phyloP scores from a whole-genome alignment of 2,329 filamentous ascomycete species.

The Aschersonia sp. region DNA sequence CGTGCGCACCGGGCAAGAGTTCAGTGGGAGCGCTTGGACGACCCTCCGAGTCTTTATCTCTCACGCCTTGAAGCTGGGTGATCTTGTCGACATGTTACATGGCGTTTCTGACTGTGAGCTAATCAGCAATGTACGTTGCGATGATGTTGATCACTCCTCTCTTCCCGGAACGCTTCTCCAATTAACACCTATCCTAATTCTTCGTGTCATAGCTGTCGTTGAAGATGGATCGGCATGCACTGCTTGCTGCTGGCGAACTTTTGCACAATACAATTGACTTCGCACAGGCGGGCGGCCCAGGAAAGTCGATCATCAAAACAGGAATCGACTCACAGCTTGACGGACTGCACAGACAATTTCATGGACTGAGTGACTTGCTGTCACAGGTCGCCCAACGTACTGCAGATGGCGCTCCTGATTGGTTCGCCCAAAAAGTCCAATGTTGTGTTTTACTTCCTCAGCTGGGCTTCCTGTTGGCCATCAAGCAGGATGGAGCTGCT shows the following conservation, averaged over 20 bases:
- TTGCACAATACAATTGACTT: slow-evolving; percentile 72
- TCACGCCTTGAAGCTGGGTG: slow-evolving; percentile 54
- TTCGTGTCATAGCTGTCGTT: slow-evolving; percentile 19
- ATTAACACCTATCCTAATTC: too few relatives aligned
- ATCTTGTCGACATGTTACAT: slow-evolving; percentile 28
- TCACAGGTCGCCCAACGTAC: slow-evolving; percentile 53
- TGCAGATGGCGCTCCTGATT: slow-evolving; percentile 44
- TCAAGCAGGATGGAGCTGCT: slow-evolving; percentile 37
- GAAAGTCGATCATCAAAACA: slow-evolving; percentile 56
- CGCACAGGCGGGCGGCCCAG: slow-evolving; percentile 55
- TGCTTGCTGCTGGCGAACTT: slow-evolving; percentile 53
- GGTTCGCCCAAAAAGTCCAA: slow-evolving; percentile 35
- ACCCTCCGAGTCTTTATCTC: slow-evolving; percentile 59
- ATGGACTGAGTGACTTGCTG: slow-evolving; percentile 63
- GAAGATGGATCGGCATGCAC: slow-evolving; percentile 39
- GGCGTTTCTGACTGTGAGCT: not conserved
- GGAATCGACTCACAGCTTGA: slow-evolving; percentile 67
- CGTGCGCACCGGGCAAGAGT: slow-evolving; percentile 30
- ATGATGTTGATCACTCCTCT: not conserved
- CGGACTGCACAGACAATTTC: slow-evolving; percentile 60
- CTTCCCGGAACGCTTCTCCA: slow-evolving; percentile 1
- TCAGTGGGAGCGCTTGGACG: slow-evolving; percentile 58
- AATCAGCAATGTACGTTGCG: slow-evolving; percentile 1
- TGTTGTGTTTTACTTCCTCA: slow-evolving; percentile 88
- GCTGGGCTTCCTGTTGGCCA: slow-evolving; percentile 74